A percentile compares a stretch with the other conserved stretches of the same genome.
Conservation (phyloP, 345 rosid species). For the Raphanus sativus region DNA sequence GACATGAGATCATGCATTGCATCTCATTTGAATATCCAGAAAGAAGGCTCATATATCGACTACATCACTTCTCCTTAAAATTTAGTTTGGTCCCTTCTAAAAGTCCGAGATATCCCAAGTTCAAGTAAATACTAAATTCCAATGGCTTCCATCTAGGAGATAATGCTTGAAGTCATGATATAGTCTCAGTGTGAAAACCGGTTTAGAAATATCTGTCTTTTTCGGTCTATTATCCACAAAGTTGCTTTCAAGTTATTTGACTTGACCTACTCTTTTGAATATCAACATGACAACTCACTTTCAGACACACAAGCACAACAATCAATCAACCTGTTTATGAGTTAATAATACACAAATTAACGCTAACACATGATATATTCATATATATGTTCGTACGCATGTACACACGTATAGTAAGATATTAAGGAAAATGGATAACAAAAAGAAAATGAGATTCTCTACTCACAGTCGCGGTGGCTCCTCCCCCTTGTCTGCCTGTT, state of each 20-base stretch:
- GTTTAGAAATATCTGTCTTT: not conserved
- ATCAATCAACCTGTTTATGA: not conserved
- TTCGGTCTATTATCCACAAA: conserved; percentile 26
- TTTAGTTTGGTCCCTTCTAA: no score
- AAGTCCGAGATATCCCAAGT: no score
- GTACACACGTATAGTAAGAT: not conserved
- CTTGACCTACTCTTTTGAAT: conserved; percentile 36
- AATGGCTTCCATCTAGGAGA: not conserved
- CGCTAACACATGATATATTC: not conserved
- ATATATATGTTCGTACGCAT: conserved; percentile 6
- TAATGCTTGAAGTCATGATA: not conserved
- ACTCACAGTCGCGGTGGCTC: conserved; percentile 28
- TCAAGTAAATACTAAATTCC: not conserved
- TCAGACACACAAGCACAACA: conserved; percentile 21
- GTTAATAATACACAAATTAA: not conserved
- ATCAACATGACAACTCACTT: conserved; percentile 35
- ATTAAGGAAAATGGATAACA: not conserved
- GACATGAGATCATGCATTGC: no score
- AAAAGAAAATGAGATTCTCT: conserved; percentile 18
- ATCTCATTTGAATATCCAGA: no score
- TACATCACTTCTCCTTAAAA: no score
- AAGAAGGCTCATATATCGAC: no score
- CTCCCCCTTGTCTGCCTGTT: conserved; percentile 64
- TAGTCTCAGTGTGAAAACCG: conserved; percentile 13
- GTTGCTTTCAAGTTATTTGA: conserved; percentile 19